Evolutionary conservation across 257 asterid genomes (phyloP).

Genomic region (Primulina tabacum): DNA sequence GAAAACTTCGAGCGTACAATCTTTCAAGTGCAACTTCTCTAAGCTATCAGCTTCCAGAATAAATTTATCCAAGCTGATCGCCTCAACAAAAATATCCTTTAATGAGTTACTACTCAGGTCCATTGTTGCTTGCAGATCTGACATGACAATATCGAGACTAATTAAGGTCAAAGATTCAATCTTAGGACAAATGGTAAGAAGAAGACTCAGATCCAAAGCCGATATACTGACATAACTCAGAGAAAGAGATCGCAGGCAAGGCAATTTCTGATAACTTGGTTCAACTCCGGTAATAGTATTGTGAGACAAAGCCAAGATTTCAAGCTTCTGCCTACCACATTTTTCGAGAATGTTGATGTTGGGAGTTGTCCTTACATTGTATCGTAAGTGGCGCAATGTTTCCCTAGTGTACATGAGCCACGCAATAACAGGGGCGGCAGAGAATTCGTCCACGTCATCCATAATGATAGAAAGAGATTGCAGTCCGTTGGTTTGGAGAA

Average conservation of each 20-base stretch:
- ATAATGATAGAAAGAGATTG: slow-evolving; percentile 63
- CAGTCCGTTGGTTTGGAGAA: slow-evolving; percentile 70
- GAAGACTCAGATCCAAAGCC: slow-evolving; percentile 72
- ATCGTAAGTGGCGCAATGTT: slow-evolving; percentile 68
- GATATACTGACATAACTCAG: slow-evolving; percentile 75
- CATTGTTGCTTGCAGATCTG: slow-evolving; percentile 77
- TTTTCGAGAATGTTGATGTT: slow-evolving; percentile 77
- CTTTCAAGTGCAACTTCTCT: slow-evolving; percentile 82
- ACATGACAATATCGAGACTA: slow-evolving; percentile 76
- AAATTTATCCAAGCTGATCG: slow-evolving; percentile 83
- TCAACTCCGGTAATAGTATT: slow-evolving; percentile 76
- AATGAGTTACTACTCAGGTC: slow-evolving; percentile 67
- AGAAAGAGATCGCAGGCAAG: slow-evolving; percentile 60
- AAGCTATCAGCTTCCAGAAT: slow-evolving; percentile 75
- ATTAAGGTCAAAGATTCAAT: slow-evolving; percentile 54
- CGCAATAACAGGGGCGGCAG: slow-evolving; percentile 80
- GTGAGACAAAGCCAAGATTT: slow-evolving; percentile 71
- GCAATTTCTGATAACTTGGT: slow-evolving; percentile 76
- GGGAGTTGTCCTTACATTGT: slow-evolving; percentile 55
- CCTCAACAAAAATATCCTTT: slow-evolving; percentile 79
- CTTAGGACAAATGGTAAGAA: slow-evolving; percentile 74
- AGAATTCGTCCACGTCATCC: slow-evolving; percentile 84
- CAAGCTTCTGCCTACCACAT: slow-evolving; percentile 87
- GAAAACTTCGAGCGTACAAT: slow-evolving; percentile 78
- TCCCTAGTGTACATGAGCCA: slow-evolving; percentile 92